Base-by-base conservation (phyloP, 2,329 filamentous ascomycete species). In the Xylariaceae sp. region DNA sequence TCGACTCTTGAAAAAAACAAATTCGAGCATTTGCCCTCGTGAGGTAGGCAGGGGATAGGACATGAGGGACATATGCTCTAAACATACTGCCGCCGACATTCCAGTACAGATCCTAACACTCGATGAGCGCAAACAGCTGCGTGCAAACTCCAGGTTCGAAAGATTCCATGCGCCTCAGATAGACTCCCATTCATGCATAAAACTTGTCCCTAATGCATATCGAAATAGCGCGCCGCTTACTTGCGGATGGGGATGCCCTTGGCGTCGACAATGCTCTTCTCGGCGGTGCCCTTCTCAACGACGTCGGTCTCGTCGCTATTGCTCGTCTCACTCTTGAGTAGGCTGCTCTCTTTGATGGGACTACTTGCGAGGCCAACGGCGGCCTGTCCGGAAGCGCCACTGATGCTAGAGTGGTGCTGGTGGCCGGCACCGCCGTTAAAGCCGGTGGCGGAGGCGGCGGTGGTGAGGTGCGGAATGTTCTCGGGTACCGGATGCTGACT, bases 401-500 rank as follows among this genome's bases (percentile, higher is more conserved):
- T 66, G 72, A 75, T 57, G 56, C 66, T 65, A 15, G 68, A 65
- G 51, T 71, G 69, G 64, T 73, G 72, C 44, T 70, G 68, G 60
- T 73, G 72, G 55, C 66, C 68, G 35, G 66, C 66, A 61, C 72
- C 73, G 67, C 72, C 74, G 67, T 75, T 75, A 68, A 74, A 74
- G 67, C 73, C 68, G 67, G 70, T 72, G 62, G 64, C 68, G 64
- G 77, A 70, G 76, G 82, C 75, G 61, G 88, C 87, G 58, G 88
- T 88, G 49, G 88, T 86, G 67, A 93, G 83, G 79, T 96, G 92
- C 35, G 92, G 92, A 75, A 97, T 96, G 75, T 95, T 95, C 78
- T 96, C 92, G 66, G 92, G 92, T 55, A 92, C 88, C 57, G 94
- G 94, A 76, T 99, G 94, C 78, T 96, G 88, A 71, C 90, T 92